Evolutionary conservation across 2,329 filamentous ascomycete genomes (phyloP).

Genomic region (Sclerotinia trifoliorum): DNA sequence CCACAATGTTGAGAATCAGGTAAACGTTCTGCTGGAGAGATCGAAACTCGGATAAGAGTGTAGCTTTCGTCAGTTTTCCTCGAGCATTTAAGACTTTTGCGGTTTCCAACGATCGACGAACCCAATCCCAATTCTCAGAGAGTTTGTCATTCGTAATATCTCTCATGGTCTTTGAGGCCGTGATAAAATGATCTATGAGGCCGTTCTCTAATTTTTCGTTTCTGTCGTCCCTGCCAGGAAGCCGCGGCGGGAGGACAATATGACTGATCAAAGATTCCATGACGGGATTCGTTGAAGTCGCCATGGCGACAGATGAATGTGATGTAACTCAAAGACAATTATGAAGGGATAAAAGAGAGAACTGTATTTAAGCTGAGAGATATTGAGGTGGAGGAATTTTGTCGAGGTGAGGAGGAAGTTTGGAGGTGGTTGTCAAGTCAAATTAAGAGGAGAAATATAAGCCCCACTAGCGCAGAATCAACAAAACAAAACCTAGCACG

Average conservation of each 20-base stretch:
- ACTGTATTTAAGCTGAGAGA: not conserved
- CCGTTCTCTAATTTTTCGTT: constrained; percentile 21
- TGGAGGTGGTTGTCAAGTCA: not conserved
- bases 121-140: constrained; percentile 5
- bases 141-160: not conserved
- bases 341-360: not conserved
- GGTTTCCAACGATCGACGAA: constrained; percentile 25
- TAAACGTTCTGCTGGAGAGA: constrained; percentile 37
- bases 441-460: not conserved
- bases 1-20: constrained; percentile 46
- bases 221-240: constrained; percentile 30
- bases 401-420: not conserved
- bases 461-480: constrained; percentile 3
- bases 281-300: not conserved
- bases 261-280: constrained; percentile 31
- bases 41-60: constrained; percentile 38
- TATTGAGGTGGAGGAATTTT: not conserved
- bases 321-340: not conserved
- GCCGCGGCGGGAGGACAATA: constrained; percentile 28
- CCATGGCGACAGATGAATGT: constrained; percentile 3
- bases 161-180: constrained; percentile 18
- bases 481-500: not conserved
- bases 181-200: constrained; percentile 23
- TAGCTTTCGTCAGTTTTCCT: constrained; percentile 28
- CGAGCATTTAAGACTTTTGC: constrained; percentile 25